Conservation (phyloP, 176 grass and related monocot species). For the Eleusine coracana region DNA sequence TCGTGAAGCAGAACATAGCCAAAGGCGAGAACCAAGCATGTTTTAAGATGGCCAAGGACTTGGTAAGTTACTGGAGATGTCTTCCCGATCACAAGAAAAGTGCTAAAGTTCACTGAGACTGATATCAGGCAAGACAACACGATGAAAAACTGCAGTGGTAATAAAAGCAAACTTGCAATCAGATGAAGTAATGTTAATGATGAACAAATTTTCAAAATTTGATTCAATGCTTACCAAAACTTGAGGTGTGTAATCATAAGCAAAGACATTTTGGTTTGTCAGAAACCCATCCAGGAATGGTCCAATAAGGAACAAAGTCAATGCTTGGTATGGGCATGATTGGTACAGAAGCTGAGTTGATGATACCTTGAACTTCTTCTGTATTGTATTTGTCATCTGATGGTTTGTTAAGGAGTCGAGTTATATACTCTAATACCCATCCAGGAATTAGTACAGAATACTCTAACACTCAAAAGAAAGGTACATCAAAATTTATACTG, state of each 20-base stretch:
- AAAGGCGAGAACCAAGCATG: conserved; percentile 89
- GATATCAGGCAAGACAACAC: conserved; percentile 94
- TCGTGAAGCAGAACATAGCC: conserved; percentile 96
- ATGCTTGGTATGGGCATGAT: conserved; percentile 93
- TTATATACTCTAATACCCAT: too few species aligned
- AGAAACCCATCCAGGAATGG: conserved; percentile 97
- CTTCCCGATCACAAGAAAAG: conserved; percentile 96
- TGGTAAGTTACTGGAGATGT: conserved; percentile 99
- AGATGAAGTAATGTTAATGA: conserved; percentile 28
- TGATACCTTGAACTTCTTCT: conserved; percentile 99
- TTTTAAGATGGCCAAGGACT: conserved; percentile 97
- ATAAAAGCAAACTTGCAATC: conserved; percentile 39
- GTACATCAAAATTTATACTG: not conserved
- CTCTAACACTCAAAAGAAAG: conserved; percentile 4
- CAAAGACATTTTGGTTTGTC: conserved; percentile 93
- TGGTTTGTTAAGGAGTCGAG: conserved; percentile 65
- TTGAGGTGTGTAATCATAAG: conserved; percentile 91
- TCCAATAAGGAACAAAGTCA: conserved; percentile 73
- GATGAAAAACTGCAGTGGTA: conserved; percentile 83
- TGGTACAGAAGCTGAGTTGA: conserved; percentile 97
- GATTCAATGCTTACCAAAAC: conserved; percentile 74
- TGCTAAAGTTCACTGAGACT: conserved; percentile 97
- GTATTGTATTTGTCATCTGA: conserved; percentile 99
- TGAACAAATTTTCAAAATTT: conserved; percentile 6
- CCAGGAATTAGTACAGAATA: conserved; percentile 21